Conservation (phyloP, 176 grass and related monocot species). For the Chrysopogon serrulatus region DNA sequence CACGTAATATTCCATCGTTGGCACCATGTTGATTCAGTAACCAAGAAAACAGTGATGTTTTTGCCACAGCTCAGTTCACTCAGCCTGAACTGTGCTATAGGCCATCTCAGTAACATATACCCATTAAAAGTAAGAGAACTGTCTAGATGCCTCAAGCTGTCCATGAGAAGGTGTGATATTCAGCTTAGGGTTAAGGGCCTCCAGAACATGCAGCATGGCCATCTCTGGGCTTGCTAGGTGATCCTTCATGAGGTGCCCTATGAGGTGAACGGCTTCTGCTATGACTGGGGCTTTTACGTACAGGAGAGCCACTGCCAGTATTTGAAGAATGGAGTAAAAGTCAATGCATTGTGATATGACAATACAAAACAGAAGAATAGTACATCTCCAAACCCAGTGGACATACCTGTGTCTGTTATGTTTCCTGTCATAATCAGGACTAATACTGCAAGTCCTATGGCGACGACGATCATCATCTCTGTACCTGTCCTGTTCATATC, state of each 20-base stretch:
- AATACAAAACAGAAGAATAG: background rate
- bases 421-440: conserved; percentile 55
- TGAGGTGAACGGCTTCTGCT: conserved; percentile 41
- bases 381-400: background rate
- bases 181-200: conserved; percentile 2
- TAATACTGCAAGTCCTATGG: conserved; percentile 34
- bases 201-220: conserved; percentile 10
- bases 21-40: background rate
- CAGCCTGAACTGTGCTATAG: conserved; percentile 1
- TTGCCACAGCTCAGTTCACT: background rate
- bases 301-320: conserved; percentile 44
- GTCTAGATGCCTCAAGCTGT: background rate
- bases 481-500: conserved; percentile 33
- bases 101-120: conserved; percentile 12
- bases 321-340: conserved; percentile 3
- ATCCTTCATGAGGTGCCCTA: conserved; percentile 21
- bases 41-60: background rate
- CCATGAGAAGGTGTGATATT: background rate
- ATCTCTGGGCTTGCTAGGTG: conserved; percentile 4
- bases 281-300: conserved; percentile 33
- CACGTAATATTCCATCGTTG: background rate
- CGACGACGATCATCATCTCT: conserved; percentile 27
- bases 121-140: conserved; percentile 19
- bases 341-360: background rate
- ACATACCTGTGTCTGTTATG: conserved; percentile 29